These are phyloP conservation scores for Saccharomycopsis amapae DNA, from an alignment of 805 yeast species.

Conservation along the genomic window DNA sequence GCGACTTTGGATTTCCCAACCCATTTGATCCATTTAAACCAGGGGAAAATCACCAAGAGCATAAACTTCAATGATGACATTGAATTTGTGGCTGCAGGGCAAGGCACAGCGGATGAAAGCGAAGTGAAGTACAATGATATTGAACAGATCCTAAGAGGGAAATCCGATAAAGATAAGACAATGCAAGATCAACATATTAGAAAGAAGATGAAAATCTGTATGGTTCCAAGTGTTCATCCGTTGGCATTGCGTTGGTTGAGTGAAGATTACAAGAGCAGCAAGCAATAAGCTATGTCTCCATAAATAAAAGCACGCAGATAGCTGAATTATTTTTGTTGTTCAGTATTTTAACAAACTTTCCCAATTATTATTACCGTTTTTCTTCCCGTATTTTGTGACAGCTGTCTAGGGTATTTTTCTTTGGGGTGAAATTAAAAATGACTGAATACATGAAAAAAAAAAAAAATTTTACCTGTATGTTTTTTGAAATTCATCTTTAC, in stretches of 20 bases:
- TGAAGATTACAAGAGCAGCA: constrained; percentile 31
- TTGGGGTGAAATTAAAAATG: too few species aligned
- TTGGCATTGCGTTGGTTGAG: constrained; percentile 62
- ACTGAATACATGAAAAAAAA: too few species aligned
- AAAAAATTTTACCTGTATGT: too few species aligned
- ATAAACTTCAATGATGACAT: constrained; percentile 31
- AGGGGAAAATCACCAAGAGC: constrained; percentile 46
- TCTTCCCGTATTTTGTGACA: neutral
- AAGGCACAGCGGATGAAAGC: neutral
- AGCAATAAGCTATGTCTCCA: neutral
- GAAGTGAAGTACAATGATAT: constrained; percentile 7
- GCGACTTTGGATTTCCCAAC: constrained; percentile 74
- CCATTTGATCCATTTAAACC: constrained; percentile 65
- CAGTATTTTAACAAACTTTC: too few species aligned
- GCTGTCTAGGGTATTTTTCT: too few species aligned
- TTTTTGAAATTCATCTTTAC: too few species aligned
- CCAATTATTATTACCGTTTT: neutral
- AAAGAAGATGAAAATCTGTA: constrained; percentile 33
- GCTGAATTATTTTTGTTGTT: too few species aligned
- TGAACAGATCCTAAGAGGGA: constrained; percentile 15
- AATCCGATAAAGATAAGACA: constrained; percentile 30
- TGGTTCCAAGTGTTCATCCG: constrained; percentile 58
- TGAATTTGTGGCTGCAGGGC: constrained; percentile 23
- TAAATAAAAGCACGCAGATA: too few species aligned
- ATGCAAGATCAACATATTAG: constrained; percentile 26